Base-by-base conservation (phyloP, 176 grass and related monocot species). In the Musa acuminata region DNA sequence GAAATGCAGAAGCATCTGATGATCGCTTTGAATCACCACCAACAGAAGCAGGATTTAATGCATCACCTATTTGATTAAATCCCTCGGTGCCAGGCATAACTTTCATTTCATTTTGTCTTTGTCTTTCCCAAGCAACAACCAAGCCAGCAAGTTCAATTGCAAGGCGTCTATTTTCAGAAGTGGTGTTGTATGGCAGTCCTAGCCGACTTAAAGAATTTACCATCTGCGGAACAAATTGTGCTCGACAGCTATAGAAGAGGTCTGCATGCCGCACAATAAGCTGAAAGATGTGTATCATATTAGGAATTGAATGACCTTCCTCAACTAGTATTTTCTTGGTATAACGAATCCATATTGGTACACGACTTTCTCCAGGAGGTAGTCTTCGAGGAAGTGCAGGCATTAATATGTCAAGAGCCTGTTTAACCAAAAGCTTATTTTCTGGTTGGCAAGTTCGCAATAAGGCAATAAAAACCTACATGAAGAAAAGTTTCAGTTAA, bases 251-350 rank as follows among this genome's bases (percentile, higher is more conserved):
- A 83, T 99, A 99, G 49, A 99, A 99, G 79, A 99, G 88, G 35
- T 94, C 90, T 11, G 95, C 89, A 87, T 99, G 95, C 22, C 95
- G 90, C 76, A 99, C 95, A 57, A 99, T 89, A 75, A 99, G 87
- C 87, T 99, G 95, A 77, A 99, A 99, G 86, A 99, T 99, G 82
- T 99, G 95, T 82, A 99, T 99, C 95, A 99, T 99, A 79, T 99
- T 99, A 43, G 95, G 95, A 79, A 99, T 99, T 72, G 95, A 99
- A 93, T 99, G 95, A 8, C 95, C 95, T 82, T 99, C 95, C 81
- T 99, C 95, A 27, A 99, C 95, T 29, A 99, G 84, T 62, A 99
- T 91, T 87, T 99, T 99, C 76, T 99, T 99, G 2, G 95, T 99
- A 82, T 94, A 99, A 72, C 95, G 87, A 71, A 99, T 99, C 95